Evolutionary conservation across 768 basidiomycete genomes (phyloP).

Genomic region (Serendipita sp.): DNA sequence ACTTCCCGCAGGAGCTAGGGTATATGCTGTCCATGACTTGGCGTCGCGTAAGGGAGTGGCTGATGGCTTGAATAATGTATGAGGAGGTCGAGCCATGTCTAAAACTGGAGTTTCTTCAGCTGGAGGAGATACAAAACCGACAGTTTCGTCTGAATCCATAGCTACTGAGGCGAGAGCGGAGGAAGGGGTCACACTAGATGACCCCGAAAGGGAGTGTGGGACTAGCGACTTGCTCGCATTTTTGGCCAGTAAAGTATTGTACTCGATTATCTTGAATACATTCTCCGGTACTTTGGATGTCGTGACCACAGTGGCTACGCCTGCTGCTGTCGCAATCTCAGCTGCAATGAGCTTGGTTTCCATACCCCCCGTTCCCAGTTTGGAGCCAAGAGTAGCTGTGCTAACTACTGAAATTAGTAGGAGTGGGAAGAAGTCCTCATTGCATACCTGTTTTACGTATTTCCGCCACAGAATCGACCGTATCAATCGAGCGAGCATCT

Average conservation of each 20-base stretch:
- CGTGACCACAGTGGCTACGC: slow-evolving; percentile 81
- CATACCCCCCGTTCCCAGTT: slow-evolving; percentile 95
- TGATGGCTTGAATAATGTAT: slow-evolving; percentile 77
- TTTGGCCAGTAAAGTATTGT: slow-evolving; percentile 42
- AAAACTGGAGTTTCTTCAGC: slow-evolving; percentile 8
- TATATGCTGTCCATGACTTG: slow-evolving; percentile 96
- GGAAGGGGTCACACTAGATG: slow-evolving; percentile 10
- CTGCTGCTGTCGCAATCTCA: slow-evolving; percentile 90
- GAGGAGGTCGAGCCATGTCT: slow-evolving; percentile 41
- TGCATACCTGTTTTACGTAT: slow-evolving; percentile 61
- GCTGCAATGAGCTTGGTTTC: slow-evolving; percentile 98
- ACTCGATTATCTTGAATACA: slow-evolving; percentile 71
- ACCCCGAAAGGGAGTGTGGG: slow-evolving; percentile 32
- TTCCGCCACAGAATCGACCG: slow-evolving; percentile 65
- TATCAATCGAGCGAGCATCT: slow-evolving; percentile 57
- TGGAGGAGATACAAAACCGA: neutral
- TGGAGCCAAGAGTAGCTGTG: slow-evolving; percentile 81
- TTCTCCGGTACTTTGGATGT: slow-evolving; percentile 63
- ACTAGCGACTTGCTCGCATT: slow-evolving; percentile 45
- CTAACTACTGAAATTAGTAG: slow-evolving; percentile 43
- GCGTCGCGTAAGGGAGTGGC: slow-evolving; percentile 60
- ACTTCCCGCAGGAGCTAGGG: slow-evolving; percentile 73
- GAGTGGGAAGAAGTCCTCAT: neutral
- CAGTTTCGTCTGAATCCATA: neutral
- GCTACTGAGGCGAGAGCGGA: neutral